Evolutionary conservation across 345 rosid species (phyloP), one percentile per base, ranked within the genome.

Genomic region (Camelina hispida): DNA sequence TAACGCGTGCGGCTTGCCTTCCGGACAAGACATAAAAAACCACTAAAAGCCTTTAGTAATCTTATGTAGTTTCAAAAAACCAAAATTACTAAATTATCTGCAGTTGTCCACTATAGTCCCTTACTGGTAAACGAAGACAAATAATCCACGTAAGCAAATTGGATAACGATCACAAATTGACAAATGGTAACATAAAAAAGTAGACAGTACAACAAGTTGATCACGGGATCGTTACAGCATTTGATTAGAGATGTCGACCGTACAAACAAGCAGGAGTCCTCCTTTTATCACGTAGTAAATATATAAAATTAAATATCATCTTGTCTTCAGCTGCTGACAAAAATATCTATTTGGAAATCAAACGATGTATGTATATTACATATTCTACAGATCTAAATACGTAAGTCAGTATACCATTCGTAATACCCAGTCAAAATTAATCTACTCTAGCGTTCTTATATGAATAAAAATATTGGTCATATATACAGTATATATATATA

Each of bases 81-180:
- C 23, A 11, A n/a, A 55, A 53, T 2, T 11, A 4, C 4, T 17
- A 59, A 14, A 20, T 28, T n/a, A 68, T 9, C 17, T 55, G 17
- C 13, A 4, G 30, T 28, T 28, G 5, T 34, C 7, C 7, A 28
- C 18, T 55, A 15, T 46, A 46, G 51, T 71, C 1, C 1, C 32
- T 10, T 20, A 59, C 48, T 59, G 32, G 16, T 15, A 37, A 9
- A 30, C 37, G 9, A 42, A 58, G 57, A 37, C 9, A 46, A 15
- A 59, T 32, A 8, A 35, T 58, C 48, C 44, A 65, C 52, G 20
- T 66, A 20, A 68, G 37, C 68, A 59, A 32, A 75, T 15, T 50
- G 66, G 68, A 75, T 67, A 67, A 59, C 10, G 38, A 66, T 34
- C 37, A 34, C 9, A 34, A 34, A 34, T 8, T 57, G 46, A 54